Base-by-base conservation (phyloP, 1,284 basidiomycete species). In the Quambalaria eucalypti region DNA sequence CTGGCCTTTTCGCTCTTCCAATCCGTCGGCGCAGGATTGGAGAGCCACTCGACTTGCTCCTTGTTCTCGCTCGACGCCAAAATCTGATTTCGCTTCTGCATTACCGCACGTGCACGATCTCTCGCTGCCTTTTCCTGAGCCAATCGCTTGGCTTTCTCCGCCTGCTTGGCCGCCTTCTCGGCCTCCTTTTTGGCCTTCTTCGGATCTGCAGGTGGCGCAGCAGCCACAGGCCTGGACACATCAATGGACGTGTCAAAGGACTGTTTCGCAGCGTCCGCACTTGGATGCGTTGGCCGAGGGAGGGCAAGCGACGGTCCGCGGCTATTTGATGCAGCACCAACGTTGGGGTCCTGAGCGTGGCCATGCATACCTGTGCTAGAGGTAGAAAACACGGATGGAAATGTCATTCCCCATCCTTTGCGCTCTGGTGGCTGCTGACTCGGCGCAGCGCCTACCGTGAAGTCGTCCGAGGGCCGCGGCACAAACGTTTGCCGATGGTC, bases 61-160 rank as follows among this genome's bases (percentile, higher is more conserved):
- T 60, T 65, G 56, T 51, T 61, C 38, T 64, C 65, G 30, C 61
- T 60, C 21, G 62, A 57, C 2, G 69, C 65, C 48, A 71, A 28
- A 12, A 71, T 59, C 56, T 71, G 69, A 31, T 69, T 64, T 30
- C 90, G 87, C 79, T 96, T 96, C 74, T 86, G 84, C 84, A 97
- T 87, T 76, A 97, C 93, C 36, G 90, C 91, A 51, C 93, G 83
- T 5, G 93, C 90, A 68, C 93, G 86, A 68, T 97, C 92, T 67
- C 80, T 77, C 55, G 80, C 78, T 25, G 78, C 78, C 73, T 84
- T 84, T 76, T 86, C 83, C 28, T 83, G 84, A 47, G 88, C 82
- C 56, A 85, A 84, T 59, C 90, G 87, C 61, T 86, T 85, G 60
- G 89, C 86, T 74, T 86, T 85, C 79, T 93, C 90, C 14, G 62